phyloP scores from a whole-genome alignment of 305 asterid species.

The Lippia alba region DNA sequence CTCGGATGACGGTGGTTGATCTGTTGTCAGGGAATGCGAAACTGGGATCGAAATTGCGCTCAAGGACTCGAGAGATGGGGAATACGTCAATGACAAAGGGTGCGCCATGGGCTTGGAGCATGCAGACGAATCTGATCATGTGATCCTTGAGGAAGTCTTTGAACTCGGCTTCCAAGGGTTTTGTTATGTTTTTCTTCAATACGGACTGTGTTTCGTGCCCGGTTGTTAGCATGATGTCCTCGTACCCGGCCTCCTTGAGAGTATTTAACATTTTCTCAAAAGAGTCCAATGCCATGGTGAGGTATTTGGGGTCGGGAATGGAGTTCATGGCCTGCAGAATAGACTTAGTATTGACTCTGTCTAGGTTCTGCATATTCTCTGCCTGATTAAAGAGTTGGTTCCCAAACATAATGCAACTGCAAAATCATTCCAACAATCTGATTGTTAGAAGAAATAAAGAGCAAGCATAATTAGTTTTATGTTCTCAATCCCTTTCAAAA shows the following conservation, averaged over 20 bases:
- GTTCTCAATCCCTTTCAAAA: too few species aligned
- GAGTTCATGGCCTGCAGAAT: too few species aligned
- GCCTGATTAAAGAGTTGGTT: background rate
- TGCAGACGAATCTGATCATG: slow-evolving; percentile 14
- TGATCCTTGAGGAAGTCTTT: slow-evolving; percentile 33
- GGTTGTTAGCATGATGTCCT: slow-evolving; percentile 23
- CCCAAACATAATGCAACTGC: slow-evolving; percentile 24
- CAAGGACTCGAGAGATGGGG: background rate
- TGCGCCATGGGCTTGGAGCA: slow-evolving; percentile 32
- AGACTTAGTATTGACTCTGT: too few species aligned
- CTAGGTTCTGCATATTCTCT: too few species aligned
- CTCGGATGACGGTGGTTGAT: slow-evolving; percentile 20
- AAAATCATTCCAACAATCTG: background rate
- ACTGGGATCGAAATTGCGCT: background rate
- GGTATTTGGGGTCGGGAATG: too few species aligned
- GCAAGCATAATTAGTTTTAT: too few species aligned
- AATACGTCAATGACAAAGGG: slow-evolving; percentile 31
- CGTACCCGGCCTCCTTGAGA: slow-evolving; percentile 25
- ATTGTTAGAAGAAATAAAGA: background rate
- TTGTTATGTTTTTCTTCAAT: background rate
- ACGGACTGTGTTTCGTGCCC: background rate
- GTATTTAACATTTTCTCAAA: background rate
- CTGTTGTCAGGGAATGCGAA: slow-evolving; percentile 43
- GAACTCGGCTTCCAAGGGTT: slow-evolving; percentile 55
- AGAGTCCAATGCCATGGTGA: too few species aligned